Evolutionary conservation across 371 early-diverging fungal species (phyloP).

Genomic region (Chytridium lagenaria): DNA sequence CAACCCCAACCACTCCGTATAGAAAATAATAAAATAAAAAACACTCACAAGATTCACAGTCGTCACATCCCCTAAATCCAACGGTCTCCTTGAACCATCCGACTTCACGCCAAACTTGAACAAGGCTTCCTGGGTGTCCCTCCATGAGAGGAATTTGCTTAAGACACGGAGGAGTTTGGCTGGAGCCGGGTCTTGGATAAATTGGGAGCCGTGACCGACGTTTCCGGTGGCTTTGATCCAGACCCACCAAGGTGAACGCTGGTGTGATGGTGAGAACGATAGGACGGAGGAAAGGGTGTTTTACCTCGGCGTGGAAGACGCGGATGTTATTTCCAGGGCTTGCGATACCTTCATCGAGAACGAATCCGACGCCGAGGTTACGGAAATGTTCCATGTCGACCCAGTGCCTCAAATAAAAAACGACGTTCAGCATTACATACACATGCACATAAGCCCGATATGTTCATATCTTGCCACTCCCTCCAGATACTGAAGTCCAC

Average conservation of each 20-base stretch:
- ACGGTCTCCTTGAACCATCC: constrained; percentile 43
- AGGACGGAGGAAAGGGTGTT: not conserved
- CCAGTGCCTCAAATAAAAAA: constrained; percentile 36
- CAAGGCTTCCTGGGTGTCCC: constrained; percentile 60
- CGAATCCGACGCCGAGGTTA: constrained; percentile 75
- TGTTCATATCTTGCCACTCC: too few relatives aligned
- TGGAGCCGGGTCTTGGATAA: constrained; percentile 71
- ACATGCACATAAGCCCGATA: too few relatives aligned
- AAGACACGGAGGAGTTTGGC: constrained; percentile 62
- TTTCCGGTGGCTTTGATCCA: constrained; percentile 51
- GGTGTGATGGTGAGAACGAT: not conserved
- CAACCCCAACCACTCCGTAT: too few relatives aligned
- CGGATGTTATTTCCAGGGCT: not conserved
- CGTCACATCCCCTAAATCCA: constrained; percentile 77
- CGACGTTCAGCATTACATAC: too few relatives aligned
- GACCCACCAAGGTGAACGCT: constrained; percentile 75
- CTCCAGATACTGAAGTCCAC: too few relatives aligned
- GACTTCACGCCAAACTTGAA: constrained; percentile 54
- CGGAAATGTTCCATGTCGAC: constrained; percentile 66
- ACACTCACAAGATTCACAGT: constrained; percentile 75
- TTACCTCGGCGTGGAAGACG: constrained; percentile 75
- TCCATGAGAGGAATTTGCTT: constrained; percentile 63
- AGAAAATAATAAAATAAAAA: too few relatives aligned
- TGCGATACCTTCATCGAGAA: constrained; percentile 72
- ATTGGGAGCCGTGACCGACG: constrained; percentile 81